Evolutionary conservation across 2,329 filamentous ascomycete species (phyloP), one percentile per base, ranked within the genome.

Genomic region (Ophiostoma fasciatum): DNA sequence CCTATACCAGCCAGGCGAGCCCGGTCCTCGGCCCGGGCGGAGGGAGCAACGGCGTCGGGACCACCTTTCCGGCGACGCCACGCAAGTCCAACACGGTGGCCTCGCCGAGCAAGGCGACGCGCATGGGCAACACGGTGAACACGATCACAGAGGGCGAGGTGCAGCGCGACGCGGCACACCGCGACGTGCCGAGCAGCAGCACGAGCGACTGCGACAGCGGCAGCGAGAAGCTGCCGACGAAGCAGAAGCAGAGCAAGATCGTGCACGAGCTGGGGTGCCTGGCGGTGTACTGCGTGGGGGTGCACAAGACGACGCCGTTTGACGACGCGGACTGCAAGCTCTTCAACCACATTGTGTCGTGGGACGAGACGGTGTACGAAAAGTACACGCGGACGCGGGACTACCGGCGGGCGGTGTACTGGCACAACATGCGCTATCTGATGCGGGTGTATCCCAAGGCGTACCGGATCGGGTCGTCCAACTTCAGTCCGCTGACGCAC

Each of bases 281-380:
- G 9, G 90, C 85, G 20, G 82, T 96, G 3, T 78, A 78, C 50
- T 75, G 71, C 49, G 67, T 67, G 7, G 74, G 74, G 1, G 62
- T 94, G 55, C 40, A 43, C 42, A 94, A 92, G 53, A 94, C 90
- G 55, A 71, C 72, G 23, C 80, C 82, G 28, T 94, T 94, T 51
- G 74, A 78, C 38, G 70, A 72, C 11, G 63, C 76, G 0, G 82
- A 88, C 42, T 87, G 84, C 47, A 84, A 83, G 59, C 74, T 74
- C 28, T 90, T 76, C 62, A 96, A 96, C 56, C 90, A 98, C 59
- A 82, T 96, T 48, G 87, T 90, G 56, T 96, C 90, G 0, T 85
- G 96, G 59, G 83, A 84, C 53, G 90, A 98, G 60, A 75, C 78
- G 39, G 84, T 78, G 6, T 94, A 94, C 49, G 75, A 83, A 48